phyloP scores from a whole-genome alignment of 306 rosid genomes.

The Malus fusca region DNA sequence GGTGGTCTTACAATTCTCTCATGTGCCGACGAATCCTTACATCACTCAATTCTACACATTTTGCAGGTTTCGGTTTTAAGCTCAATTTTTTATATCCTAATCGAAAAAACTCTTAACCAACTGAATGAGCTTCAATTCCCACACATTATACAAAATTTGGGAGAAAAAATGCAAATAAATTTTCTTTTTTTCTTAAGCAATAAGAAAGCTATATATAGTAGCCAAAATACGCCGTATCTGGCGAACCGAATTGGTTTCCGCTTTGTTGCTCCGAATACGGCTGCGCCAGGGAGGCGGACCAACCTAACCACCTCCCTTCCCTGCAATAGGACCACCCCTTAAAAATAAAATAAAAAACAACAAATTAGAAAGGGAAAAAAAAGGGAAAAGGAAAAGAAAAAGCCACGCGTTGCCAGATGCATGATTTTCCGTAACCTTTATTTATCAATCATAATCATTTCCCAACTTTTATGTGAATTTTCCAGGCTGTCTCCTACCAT shows the following conservation, averaged over 20 bases:
- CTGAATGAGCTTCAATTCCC: background rate
- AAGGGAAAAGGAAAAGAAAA: too few relatives aligned
- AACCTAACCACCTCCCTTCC: background rate
- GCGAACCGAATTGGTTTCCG: background rate
- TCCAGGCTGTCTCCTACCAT: conserved; percentile 20
- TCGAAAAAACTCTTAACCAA: background rate
- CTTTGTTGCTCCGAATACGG: background rate
- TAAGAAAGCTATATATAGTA: background rate
- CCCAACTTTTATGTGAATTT: background rate
- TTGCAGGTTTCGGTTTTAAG: background rate
- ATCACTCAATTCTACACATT: too few relatives aligned
- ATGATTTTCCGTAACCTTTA: background rate
- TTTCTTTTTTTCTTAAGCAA: background rate
- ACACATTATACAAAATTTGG: background rate
- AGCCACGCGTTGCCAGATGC: background rate
- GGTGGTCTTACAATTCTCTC: too few relatives aligned
- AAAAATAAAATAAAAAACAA: too few relatives aligned
- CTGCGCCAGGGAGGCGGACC: background rate
- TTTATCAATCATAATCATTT: background rate
- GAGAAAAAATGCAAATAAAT: background rate
- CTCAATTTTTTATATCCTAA: background rate
- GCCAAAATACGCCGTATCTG: too few relatives aligned
- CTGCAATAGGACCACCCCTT: background rate
- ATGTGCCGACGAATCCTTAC: too few relatives aligned
- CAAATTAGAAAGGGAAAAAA: too few relatives aligned